Evolutionary conservation across 2,329 filamentous ascomycete species (phyloP).

Genomic region (Alternaria incomplexa): DNA sequence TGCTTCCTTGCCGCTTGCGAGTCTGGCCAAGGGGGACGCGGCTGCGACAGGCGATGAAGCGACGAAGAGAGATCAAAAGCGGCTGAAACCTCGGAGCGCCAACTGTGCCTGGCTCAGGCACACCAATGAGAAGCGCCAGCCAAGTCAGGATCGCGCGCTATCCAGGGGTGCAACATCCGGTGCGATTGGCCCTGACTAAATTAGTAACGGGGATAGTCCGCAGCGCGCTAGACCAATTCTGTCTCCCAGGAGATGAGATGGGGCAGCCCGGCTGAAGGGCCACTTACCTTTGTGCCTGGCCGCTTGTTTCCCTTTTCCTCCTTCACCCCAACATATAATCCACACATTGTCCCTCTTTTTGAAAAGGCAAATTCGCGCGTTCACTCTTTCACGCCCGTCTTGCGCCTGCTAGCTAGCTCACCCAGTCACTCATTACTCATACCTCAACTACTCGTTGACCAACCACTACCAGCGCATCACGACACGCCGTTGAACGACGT

Average conservation of each 20-base stretch:
- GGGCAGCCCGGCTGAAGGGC: conserved; percentile 28
- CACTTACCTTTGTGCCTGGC: conserved; percentile 28
- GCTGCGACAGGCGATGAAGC: conserved; percentile 24
- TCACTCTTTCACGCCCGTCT: conserved; percentile 48
- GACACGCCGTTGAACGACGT: conserved; percentile 36
- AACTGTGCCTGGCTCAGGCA: conserved; percentile 37
- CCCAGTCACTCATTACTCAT: conserved; percentile 36
- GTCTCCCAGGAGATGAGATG: conserved; percentile 32
- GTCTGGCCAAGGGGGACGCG: conserved; percentile 20
- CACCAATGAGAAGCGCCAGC: conserved; percentile 33
- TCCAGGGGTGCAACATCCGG: conserved; percentile 23
- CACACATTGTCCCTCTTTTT: conserved; percentile 29
- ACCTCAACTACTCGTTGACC: conserved; percentile 5
- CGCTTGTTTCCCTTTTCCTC: conserved; percentile 28
- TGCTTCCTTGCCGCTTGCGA: conserved; percentile 19
- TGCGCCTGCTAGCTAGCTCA: conserved; percentile 20
- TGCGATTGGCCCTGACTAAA: conserved; percentile 33
- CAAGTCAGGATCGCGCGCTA: conserved; percentile 3
- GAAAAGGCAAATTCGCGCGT: conserved; percentile 42
- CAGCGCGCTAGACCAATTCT: conserved; percentile 19
- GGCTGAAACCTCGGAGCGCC: conserved; percentile 23
- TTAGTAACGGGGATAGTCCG: conserved; percentile 29
- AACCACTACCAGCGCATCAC: conserved; percentile 2
- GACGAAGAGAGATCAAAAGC: conserved; percentile 1
- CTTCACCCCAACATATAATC: conserved; percentile 36